These are phyloP conservation scores for Byssoonygena ceratinophila DNA, from an alignment of 2,329 filamentous ascomycete genomes.

Conservation along the genomic window DNA sequence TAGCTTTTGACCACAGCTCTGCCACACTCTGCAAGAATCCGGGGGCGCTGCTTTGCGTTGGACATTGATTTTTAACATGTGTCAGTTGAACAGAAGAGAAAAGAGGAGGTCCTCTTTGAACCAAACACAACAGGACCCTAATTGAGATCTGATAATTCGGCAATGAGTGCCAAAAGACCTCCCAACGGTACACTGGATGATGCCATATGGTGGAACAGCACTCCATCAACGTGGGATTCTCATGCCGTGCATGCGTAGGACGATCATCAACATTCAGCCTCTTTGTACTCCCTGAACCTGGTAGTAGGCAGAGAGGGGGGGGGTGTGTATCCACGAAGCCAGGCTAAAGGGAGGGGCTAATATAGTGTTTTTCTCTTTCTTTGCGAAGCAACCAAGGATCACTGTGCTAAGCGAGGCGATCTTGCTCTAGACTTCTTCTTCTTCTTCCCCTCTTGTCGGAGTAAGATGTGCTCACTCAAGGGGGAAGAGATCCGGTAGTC, in stretches of 20 bases:
- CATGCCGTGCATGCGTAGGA: not conserved
- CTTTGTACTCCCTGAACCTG: not conserved
- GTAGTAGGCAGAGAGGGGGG: not conserved
- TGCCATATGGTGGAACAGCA: slow-evolving; percentile 8
- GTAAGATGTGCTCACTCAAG: not conserved
- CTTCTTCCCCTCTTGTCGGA: not conserved
- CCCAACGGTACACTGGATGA: not conserved
- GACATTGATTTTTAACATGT: no score
- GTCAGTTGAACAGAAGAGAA: no score
- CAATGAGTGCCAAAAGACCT: not conserved
- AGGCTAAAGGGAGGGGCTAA: not conserved
- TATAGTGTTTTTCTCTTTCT: not conserved
- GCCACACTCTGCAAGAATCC: no score
- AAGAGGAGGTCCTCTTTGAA: no score
- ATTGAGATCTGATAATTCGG: not conserved
- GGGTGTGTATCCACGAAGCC: not conserved
- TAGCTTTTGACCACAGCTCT: no score
- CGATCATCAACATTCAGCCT: not conserved
- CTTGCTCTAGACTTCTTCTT: not conserved
- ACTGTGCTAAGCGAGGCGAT: not conserved
- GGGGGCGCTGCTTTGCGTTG: no score
- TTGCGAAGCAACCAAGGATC: not conserved
- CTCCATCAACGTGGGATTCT: slow-evolving; percentile 10
- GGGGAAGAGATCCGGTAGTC: no score
- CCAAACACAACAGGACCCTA: not conserved